phyloP scores from a whole-genome alignment of 768 basidiomycete species.

The Podaxis sp. region DNA sequence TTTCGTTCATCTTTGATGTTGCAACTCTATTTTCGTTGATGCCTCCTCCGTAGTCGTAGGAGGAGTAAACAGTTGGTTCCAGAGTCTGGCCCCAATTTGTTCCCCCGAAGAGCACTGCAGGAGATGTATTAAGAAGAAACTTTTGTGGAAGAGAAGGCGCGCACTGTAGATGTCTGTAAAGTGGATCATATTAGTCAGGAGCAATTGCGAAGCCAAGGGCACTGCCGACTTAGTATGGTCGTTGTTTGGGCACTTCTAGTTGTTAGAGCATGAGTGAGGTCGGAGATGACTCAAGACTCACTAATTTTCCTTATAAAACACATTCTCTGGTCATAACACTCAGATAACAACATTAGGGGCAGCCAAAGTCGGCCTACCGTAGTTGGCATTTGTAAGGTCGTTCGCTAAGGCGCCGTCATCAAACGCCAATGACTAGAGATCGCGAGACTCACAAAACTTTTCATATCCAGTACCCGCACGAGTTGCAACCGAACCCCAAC shows the following conservation, averaged over 20 bases:
- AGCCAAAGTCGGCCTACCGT: constrained; percentile 28
- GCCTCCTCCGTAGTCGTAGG: constrained; percentile 62
- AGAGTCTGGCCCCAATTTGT: constrained; percentile 65
- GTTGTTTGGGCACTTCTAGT: constrained; percentile 41
- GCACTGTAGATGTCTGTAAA: constrained; percentile 47
- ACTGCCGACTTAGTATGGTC: constrained; percentile 47
- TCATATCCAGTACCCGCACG: constrained; percentile 52
- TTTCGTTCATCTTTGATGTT: constrained; percentile 50
- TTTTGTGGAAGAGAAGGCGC: constrained; percentile 11
- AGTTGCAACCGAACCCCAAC: constrained; percentile 38
- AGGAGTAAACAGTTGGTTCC: constrained; percentile 54
- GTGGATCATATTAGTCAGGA: constrained; percentile 17
- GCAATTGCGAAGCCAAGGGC: constrained; percentile 8
- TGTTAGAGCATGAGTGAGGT: neutral
- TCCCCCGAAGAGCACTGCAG: constrained; percentile 56
- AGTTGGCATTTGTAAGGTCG: constrained; percentile 43
- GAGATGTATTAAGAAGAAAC: neutral
- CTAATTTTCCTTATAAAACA: constrained; percentile 57
- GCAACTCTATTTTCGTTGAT: constrained; percentile 54
- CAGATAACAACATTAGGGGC: constrained; percentile 1
- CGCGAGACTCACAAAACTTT: constrained; percentile 39
- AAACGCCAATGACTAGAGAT: neutral
- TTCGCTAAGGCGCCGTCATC: constrained; percentile 25
- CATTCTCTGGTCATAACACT: constrained; percentile 35
- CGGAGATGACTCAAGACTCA: constrained; percentile 22